Conservation (phyloP, 2,329 filamentous ascomycete genomes). For the Colletotrichum abscissum region DNA sequence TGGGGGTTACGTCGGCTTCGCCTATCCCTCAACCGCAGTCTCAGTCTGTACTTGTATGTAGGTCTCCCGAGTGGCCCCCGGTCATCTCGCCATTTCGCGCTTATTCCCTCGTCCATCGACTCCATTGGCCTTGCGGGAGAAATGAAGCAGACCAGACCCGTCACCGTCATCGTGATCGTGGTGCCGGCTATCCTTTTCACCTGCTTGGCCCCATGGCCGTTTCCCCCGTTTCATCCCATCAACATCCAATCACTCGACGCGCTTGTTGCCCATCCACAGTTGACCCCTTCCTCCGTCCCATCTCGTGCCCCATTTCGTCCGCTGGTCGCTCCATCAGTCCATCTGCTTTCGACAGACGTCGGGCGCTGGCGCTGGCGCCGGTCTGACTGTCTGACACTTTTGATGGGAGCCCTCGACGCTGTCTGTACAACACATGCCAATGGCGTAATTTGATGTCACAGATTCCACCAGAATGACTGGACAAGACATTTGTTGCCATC, state of each 20-base stretch:
- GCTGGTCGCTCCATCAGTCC: slow-evolving; percentile 4
- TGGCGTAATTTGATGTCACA: slow-evolving; percentile 28
- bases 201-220: slow-evolving; percentile 20
- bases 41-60: background rate
- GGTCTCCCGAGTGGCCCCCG: background rate
- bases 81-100: background rate
- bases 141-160: background rate
- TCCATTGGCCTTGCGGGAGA: background rate
- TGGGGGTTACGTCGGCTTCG: background rate
- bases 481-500: background rate
- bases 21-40: background rate
- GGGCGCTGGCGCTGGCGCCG: background rate
- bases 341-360: background rate
- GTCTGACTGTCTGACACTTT: slow-evolving; percentile 6
- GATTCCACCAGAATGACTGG: slow-evolving; percentile 5
- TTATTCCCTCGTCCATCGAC: background rate
- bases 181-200: slow-evolving; percentile 15
- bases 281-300: slow-evolving; percentile 15
- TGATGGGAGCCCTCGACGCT: background rate
- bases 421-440: slow-evolving; percentile 3
- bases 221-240: slow-evolving; percentile 13
- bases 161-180: slow-evolving; percentile 9
- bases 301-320: slow-evolving; percentile 12
- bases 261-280: slow-evolving; percentile 1
- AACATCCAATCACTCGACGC: slow-evolving; percentile 2